These are phyloP conservation scores for Malus sylvestris DNA, from an alignment of 306 rosid genomes.

Conservation along the genomic window DNA sequence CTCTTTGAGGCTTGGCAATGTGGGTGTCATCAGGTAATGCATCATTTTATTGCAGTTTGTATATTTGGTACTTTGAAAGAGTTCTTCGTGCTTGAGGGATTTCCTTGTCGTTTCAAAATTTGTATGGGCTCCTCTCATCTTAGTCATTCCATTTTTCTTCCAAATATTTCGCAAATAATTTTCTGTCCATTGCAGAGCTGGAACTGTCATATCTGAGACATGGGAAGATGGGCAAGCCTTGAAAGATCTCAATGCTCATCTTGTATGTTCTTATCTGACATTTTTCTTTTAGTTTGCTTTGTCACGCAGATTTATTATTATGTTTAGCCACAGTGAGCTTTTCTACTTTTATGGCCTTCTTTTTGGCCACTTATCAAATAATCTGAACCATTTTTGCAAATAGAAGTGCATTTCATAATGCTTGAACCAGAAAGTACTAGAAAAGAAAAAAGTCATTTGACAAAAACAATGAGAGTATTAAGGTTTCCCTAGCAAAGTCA, in stretches of 20 bases:
- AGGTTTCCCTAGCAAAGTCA: background rate
- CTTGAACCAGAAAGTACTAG: background rate
- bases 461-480: background rate
- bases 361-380: background rate
- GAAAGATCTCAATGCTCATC: constrained; percentile 85
- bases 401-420: background rate
- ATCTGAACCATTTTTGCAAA: background rate
- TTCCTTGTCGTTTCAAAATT: background rate
- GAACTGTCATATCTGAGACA: constrained; percentile 93
- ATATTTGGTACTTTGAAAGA: background rate
- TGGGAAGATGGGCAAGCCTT: constrained; percentile 99
- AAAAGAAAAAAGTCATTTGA: background rate
- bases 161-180: background rate
- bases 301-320: background rate
- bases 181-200: constrained; percentile 67
- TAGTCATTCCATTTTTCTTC: constrained; percentile 8
- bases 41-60: constrained; percentile 3
- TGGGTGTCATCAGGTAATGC: constrained; percentile 84
- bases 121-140: constrained; percentile 2
- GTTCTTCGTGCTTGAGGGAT: background rate
- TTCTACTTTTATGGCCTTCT: background rate
- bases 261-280: constrained; percentile 53
- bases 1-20: constrained; percentile 94
- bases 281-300: background rate
- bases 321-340: background rate